Conservation (phyloP, 768 basidiomycete genomes). For the Mycena indigotica region DNA sequence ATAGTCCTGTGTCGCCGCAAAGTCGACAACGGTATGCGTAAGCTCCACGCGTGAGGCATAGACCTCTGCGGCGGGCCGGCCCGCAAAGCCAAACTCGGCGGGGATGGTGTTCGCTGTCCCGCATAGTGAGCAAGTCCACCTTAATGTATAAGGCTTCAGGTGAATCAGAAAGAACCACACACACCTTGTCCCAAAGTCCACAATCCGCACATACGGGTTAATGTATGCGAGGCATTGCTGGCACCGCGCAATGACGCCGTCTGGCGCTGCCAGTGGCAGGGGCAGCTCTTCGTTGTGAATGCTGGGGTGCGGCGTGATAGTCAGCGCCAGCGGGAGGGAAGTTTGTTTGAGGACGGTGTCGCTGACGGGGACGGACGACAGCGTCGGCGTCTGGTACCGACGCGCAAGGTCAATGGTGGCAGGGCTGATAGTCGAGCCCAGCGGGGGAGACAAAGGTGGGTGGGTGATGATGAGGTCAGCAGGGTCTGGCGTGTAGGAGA, state of each 20-base stretch:
- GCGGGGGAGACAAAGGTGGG: conserved; percentile 57
- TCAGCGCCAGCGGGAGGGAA: conserved; percentile 58
- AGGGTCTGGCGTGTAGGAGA: conserved; percentile 61
- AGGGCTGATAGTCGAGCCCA: conserved; percentile 38
- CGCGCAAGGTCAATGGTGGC: background rate
- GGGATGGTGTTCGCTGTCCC: conserved; percentile 66
- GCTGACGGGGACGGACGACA: conserved; percentile 60
- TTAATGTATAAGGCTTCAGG: conserved; percentile 8
- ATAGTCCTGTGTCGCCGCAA: conserved; percentile 68
- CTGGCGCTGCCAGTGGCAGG: conserved; percentile 51
- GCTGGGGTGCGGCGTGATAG: conserved; percentile 59
- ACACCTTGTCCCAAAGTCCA: conserved; percentile 62
- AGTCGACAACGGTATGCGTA: conserved; percentile 62
- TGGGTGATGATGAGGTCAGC: conserved; percentile 52
- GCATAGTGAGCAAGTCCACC: conserved; percentile 74
- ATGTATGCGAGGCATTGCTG: conserved; percentile 63
- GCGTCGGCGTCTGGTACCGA: conserved; percentile 60
- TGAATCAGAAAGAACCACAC: conserved; percentile 14
- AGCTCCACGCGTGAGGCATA: conserved; percentile 59
- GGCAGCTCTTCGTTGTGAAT: conserved; percentile 46
- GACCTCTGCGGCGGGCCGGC: conserved; percentile 43
- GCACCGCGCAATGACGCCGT: conserved; percentile 64
- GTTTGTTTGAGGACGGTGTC: conserved; percentile 55
- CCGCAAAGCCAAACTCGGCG: conserved; percentile 67
- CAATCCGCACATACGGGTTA: conserved; percentile 67